Base-by-base conservation (phyloP, 768 basidiomycete species). In the Hemileccinum impolitum region DNA sequence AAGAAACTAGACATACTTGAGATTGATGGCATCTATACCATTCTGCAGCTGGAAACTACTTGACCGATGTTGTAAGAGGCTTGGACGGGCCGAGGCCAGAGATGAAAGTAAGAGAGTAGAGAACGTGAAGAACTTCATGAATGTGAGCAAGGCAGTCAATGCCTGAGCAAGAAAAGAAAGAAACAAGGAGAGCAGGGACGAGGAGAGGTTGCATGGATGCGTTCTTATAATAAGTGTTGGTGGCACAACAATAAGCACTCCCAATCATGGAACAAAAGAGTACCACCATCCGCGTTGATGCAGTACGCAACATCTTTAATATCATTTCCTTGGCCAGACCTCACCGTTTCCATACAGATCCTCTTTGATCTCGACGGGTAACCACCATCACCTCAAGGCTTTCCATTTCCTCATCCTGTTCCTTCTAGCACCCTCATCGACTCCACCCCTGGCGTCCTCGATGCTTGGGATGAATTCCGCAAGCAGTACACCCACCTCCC, bases 381-480 rank as follows among this genome's bases (percentile, higher is more conserved):
- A 59, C 70, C 59, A 40, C 21, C 3, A 21, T 46, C 46, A 17
- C 4, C 38, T 43, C 35, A 13, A 38, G 26, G 7, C 8, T 26
- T 25, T 25, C 41, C 34, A 21, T 30, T 18, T 5, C 19, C 38
- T 57, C 19, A 66, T 19, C 48, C 49, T 39, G 18, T 48, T 8
- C 9, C 35, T 40, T 28, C 12, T 59, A 87, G 85, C 36, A 89
- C 85, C 6, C 75, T 86, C 50, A 79, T 87, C 60, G 89, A 92
- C 68, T 90, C 89, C 3, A 92, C 90, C 5, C 87, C 87, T 1
- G 91, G 90, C 4, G 85, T 92, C n/a, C 55, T 81, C 43, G 77
- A 77, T 51, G 85, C 88, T 8, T 94, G 91, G 91, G 71, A 78
- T 43, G 79, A 71, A 39, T 93, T 90, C 62, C 74, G 77, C 35